Conservation (phyloP, 495 filamentous ascomycete species). For the Hypoxylon fuscum region DNA sequence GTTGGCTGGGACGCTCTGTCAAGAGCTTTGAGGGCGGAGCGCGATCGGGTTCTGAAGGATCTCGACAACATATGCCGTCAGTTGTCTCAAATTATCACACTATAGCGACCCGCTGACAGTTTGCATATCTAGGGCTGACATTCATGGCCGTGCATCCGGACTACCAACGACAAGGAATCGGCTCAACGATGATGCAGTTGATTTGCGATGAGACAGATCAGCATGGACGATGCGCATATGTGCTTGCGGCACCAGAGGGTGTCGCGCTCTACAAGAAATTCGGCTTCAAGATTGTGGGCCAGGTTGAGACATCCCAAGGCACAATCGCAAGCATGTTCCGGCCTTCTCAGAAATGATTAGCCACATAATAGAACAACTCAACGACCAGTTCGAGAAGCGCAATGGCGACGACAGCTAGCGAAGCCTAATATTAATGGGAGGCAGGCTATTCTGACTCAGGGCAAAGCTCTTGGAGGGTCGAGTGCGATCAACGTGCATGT, state of each 20-base stretch:
- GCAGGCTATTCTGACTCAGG: no score
- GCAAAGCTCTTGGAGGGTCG: no score
- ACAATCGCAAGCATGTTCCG: slow-evolving; percentile 34
- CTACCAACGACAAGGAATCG: slow-evolving; percentile 33
- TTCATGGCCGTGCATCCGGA: slow-evolving; percentile 33
- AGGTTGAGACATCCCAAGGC: slow-evolving; percentile 23
- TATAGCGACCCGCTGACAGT: slow-evolving; percentile 9
- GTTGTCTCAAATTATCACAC: slow-evolving; percentile 19
- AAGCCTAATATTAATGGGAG: no score
- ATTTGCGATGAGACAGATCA: slow-evolving; percentile 27
- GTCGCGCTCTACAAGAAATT: slow-evolving; percentile 27
- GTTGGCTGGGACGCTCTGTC: slow-evolving; percentile 24
- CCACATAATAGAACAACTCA: no score
- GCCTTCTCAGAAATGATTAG: slow-evolving; percentile 11
- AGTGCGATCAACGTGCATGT: no score
- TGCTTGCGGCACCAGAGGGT: slow-evolving; percentile 29
- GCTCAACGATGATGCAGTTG: slow-evolving; percentile 32
- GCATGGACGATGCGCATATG: slow-evolving; percentile 34
- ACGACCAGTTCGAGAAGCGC: no score
- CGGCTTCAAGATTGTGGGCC: slow-evolving; percentile 34
- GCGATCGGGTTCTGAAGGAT: slow-evolving; percentile 23
- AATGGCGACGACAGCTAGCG: no score
- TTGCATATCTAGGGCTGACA: slow-evolving; percentile 22
- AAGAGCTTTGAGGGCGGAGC: slow-evolving; percentile 22
- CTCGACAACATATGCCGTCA: slow-evolving; percentile 26